Percentiles rank a stretch among this genome's conserved stretches.
Conservation (phyloP, 495 filamentous ascomycete species). For the Alectoria sarmentosa region DNA sequence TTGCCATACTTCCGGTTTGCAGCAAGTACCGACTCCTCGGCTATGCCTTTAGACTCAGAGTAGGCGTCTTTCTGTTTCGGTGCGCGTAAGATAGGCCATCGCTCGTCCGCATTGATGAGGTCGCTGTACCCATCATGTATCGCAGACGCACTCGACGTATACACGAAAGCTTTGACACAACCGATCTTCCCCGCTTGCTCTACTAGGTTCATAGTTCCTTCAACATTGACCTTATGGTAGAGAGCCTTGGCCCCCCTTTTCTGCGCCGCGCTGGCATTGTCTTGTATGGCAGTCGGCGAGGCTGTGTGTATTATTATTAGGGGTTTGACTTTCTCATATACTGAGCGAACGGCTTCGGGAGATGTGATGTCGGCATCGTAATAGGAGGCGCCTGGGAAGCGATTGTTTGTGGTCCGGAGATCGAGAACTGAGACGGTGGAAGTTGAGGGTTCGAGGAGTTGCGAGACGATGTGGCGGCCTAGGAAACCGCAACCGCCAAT, state of each 20-base stretch:
- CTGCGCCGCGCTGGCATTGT: slow-evolving; percentile 42
- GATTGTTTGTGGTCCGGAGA: slow-evolving; percentile 68
- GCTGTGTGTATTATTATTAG: slow-evolving; percentile 93
- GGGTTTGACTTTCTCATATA: slow-evolving; percentile 68
- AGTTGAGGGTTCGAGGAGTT: slow-evolving; percentile 47
- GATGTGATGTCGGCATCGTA: slow-evolving; percentile 85
- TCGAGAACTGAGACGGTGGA: slow-evolving; percentile 77
- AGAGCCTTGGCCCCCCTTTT: slow-evolving; percentile 32
- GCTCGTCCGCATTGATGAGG: slow-evolving; percentile 84
- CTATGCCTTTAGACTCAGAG: slow-evolving; percentile 81
- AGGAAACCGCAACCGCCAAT: slow-evolving; percentile 54
- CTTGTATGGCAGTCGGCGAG: slow-evolving; percentile 54
- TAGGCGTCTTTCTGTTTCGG: slow-evolving; percentile 80
- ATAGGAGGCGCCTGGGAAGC: slow-evolving; percentile 67
- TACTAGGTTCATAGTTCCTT: slow-evolving; percentile 73
- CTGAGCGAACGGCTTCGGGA: slow-evolving; percentile 48
- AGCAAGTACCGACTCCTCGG: slow-evolving; percentile 74
- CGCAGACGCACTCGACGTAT: slow-evolving; percentile 86
- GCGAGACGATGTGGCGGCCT: slow-evolving; percentile 52
- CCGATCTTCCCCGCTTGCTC: slow-evolving; percentile 64
- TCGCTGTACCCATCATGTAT: slow-evolving; percentile 75
- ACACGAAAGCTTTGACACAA: slow-evolving; percentile 83
- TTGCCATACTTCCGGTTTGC: slow-evolving; percentile 67
- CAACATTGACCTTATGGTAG: slow-evolving; percentile 84
- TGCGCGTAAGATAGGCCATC: slow-evolving; percentile 70